phyloP scores from a whole-genome alignment of 2,329 filamentous ascomycete genomes.

The Fusarium nelsonii region DNA sequence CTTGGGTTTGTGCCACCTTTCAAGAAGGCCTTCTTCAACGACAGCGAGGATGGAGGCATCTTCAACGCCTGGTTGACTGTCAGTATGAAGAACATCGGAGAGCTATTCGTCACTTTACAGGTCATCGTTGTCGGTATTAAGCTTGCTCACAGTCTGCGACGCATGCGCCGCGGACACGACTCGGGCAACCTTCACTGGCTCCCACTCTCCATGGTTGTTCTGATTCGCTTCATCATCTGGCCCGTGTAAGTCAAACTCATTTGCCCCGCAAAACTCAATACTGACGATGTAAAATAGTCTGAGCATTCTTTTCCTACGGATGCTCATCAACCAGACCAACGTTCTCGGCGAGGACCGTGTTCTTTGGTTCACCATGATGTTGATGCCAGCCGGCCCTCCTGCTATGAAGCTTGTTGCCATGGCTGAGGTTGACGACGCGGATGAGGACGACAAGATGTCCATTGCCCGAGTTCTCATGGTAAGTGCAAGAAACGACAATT shows the following conservation, averaged over 20 bases:
- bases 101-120: constrained; percentile 31
- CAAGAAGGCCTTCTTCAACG: constrained; percentile 31
- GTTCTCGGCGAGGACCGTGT: constrained; percentile 24
- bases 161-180: constrained; percentile 24
- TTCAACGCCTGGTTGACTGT: constrained; percentile 36
- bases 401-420: constrained; percentile 36
- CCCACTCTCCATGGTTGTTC: constrained; percentile 10
- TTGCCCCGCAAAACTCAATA: rapidly evolving
- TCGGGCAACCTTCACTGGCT: constrained; percentile 24
- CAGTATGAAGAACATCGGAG: constrained; percentile 36
- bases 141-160: constrained; percentile 34
- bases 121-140: constrained; percentile 37
- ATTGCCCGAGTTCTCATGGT: constrained; percentile 33
- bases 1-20: constrained; percentile 25
- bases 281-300: constrained; percentile 6
- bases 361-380: constrained; percentile 35
- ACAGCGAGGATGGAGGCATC: constrained; percentile 26
- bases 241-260: constrained; percentile 15
- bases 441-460: constrained; percentile 37
- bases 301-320: constrained; percentile 28
- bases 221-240: constrained; percentile 30
- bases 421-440: constrained; percentile 32
- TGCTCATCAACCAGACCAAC: constrained; percentile 18
- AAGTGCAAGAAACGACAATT: not conserved
- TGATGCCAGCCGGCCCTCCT: constrained; percentile 28